Conservation (phyloP, 73 alveolate species). For the Paramecium caudatum region DNA sequence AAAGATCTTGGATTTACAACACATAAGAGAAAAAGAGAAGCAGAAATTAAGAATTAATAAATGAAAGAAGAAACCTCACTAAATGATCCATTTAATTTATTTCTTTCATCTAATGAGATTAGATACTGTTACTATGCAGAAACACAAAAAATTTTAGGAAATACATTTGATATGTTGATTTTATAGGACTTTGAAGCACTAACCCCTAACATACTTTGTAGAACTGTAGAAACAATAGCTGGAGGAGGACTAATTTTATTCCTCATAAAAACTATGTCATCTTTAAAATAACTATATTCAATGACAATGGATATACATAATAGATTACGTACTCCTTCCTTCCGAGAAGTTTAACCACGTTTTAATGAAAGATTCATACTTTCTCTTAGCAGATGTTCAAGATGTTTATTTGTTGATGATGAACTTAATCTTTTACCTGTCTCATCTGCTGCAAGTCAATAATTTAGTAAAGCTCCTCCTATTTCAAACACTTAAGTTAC, state of each 20-base stretch:
- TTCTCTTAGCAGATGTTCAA: conserved; percentile 88
- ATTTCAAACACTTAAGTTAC: conserved; percentile 52
- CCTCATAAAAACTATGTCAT: conserved; percentile 97
- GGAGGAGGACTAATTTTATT: conserved; percentile 98
- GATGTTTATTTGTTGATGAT: conserved; percentile 98
- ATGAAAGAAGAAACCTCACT: conserved; percentile 93
- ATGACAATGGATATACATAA: conserved; percentile 98
- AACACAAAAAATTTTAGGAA: conserved; percentile 98
- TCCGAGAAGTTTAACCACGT: conserved; percentile 96
- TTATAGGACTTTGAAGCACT: conserved; percentile 99
- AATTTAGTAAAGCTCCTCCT: conserved; percentile 67
- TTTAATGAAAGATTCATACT: conserved; percentile 98
- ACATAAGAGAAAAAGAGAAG: conserved; percentile 98
- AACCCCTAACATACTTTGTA: conserved; percentile 99
- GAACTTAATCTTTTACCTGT: conserved; percentile 99
- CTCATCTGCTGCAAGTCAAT: conserved; percentile 85
- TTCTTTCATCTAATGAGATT: conserved; percentile 97
- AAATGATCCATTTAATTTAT: conserved; percentile 99
- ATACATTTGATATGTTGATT: conserved; percentile 98
- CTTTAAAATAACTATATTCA: conserved; percentile 97
- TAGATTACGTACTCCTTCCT: conserved; percentile 57
- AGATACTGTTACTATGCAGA: conserved; percentile 99
- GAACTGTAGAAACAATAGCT: conserved; percentile 98
- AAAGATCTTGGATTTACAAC: conserved; percentile 98
- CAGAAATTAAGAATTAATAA: conserved; percentile 94